Evolutionary conservation across 805 yeast genomes (phyloP).

Genomic region (Zygosaccharomyces bisporus): DNA sequence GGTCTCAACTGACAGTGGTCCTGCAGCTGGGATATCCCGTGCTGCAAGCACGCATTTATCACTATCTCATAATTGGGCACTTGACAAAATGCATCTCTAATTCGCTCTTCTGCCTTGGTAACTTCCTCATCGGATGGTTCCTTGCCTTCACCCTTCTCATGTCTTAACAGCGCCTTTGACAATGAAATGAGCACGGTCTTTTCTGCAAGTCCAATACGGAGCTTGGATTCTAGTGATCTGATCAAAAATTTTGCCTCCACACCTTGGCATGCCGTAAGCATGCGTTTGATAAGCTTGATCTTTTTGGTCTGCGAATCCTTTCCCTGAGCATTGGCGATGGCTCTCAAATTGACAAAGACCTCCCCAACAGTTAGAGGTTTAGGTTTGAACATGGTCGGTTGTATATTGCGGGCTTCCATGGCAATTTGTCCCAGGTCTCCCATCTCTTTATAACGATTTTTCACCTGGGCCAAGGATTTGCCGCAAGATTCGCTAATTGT

Average conservation of each 20-base stretch:
- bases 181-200: slow-evolving; percentile 82
- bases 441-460: slow-evolving; percentile 64
- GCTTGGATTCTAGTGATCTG: slow-evolving; percentile 86
- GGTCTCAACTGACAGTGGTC: slow-evolving; percentile 76
- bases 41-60: slow-evolving; percentile 57
- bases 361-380: slow-evolving; percentile 65
- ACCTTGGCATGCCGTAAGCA: slow-evolving; percentile 82
- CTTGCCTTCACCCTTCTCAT: slow-evolving; percentile 45
- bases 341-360: slow-evolving; percentile 71
- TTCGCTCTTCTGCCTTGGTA: slow-evolving; percentile 66
- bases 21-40: slow-evolving; percentile 64
- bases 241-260: slow-evolving; percentile 87
- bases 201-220: slow-evolving; percentile 91
- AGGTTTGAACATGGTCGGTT: slow-evolving; percentile 92
- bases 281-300: slow-evolving; percentile 70
- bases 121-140: slow-evolving; percentile 43
- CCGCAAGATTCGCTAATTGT: slow-evolving; percentile 92
- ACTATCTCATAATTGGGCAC: slow-evolving; percentile 85
- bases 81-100: slow-evolving; percentile 84
- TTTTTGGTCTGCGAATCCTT: slow-evolving; percentile 76
- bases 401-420: slow-evolving; percentile 72
- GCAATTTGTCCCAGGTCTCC: slow-evolving; percentile 95
- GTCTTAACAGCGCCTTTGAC: slow-evolving; percentile 73
- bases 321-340: slow-evolving; percentile 76
- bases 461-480: slow-evolving; percentile 64